Percentiles rank a stretch among this genome's conserved stretches.
Conservation (phyloP, 768 basidiomycete genomes). For the Serendipita sp. region DNA sequence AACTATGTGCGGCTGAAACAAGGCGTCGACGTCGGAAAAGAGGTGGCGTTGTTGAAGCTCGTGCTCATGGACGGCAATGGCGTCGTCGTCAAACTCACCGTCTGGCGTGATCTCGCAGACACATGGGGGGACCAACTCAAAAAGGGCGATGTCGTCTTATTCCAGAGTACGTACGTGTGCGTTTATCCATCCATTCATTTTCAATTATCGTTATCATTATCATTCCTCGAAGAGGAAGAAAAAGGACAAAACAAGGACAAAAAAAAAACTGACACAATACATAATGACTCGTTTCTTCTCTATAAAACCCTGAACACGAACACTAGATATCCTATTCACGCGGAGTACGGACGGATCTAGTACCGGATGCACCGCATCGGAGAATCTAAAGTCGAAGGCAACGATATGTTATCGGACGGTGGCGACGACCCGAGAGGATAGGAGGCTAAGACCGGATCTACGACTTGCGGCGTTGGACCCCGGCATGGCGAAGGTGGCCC, state of each 20-base stretch:
- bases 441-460: conserved; percentile 51
- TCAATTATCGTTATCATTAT: too few relatives aligned
- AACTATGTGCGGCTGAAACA: conserved; percentile 51
- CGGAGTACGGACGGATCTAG: conserved; percentile 18
- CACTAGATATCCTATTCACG: background rate
- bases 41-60: conserved; percentile 51
- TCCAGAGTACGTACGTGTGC: conserved; percentile 40
- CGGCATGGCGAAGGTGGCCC: conserved; percentile 48
- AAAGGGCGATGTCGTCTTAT: conserved; percentile 50
- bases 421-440: conserved; percentile 46
- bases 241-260: too few relatives aligned
- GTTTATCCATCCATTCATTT: conserved; percentile 9
- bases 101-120: conserved; percentile 66
- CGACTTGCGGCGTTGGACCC: conserved; percentile 55
- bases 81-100: conserved; percentile 52
- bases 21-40: conserved; percentile 52
- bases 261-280: conserved; percentile 24
- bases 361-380: conserved; percentile 51
- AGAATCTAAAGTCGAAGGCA: conserved; percentile 41
- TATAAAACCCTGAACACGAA: background rate
- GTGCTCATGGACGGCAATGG: conserved; percentile 62
- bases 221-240: too few relatives aligned
- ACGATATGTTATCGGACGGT: conserved; percentile 69
- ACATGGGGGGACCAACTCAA: conserved; percentile 42
- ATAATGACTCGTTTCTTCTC: background rate